Base-by-base conservation (phyloP, 495 filamentous ascomycete genomes). In the Aspergillus bridgeri region DNA sequence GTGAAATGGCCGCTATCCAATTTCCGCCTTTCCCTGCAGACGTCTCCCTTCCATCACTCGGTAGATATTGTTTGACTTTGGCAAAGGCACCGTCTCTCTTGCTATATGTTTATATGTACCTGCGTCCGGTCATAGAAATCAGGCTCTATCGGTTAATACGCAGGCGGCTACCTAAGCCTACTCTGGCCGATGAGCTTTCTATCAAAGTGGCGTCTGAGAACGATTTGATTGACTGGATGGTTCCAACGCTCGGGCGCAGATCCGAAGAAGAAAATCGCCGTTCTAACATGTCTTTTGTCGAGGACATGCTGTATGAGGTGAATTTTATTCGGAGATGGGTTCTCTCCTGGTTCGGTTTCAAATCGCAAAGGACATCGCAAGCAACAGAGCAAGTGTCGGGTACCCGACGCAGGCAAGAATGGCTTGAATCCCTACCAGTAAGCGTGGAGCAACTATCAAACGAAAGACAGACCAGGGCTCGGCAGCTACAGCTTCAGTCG, bases 161-260 rank as follows among this genome's bases (percentile, higher is more conserved):
- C 29, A 69, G 76, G 51, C 69, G 72, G 21, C 56, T 79, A 20
- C 77, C 78, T 19, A 79, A 79, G 57, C 76, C 76, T 22, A 65
- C 54, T 18, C 46, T 69, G 11, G 75, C 76, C 29, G 78, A 81
- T 59, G 69, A 73, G 22, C 69, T 77, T 42, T 81, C 78, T 4
- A 65, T 81, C 46, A 67, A 74, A 42, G 76, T 77, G 51, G 77
- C 76, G 2, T 69, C 66, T 33, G 77, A 80, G 29, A 77, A 79
- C 56, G 77, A 79, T 45, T 70, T 80, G 17, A 67, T 79, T 42
- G 76, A 78, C 51, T 79, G 76, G 76, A 73, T 77, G 57, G 69
- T 75, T 19, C 76, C 76, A 6, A 70, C 67, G 3, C 65, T 76
- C 19, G 76, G 75, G 1, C 76, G 75, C n/a, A 66, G 71, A 42